Conservation (phyloP, 2,329 filamentous ascomycete genomes). For the Trichoderma sp. region DNA sequence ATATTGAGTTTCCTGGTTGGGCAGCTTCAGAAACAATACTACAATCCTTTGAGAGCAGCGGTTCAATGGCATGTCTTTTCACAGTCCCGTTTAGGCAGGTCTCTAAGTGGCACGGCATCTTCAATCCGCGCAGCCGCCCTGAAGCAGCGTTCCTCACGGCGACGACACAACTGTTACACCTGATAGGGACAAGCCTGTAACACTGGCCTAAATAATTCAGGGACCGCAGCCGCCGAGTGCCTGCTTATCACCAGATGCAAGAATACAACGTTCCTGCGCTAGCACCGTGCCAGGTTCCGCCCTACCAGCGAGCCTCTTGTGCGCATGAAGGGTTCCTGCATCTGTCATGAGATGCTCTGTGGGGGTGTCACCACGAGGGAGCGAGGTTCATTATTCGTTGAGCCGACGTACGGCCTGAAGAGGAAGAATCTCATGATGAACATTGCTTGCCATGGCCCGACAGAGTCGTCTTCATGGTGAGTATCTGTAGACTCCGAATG, state of each 20-base stretch:
- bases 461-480: too few species aligned
- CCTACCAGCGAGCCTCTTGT: background rate
- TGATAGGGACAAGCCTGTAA: slow-evolving; percentile 7
- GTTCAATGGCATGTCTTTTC: background rate
- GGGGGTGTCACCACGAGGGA: too few species aligned
- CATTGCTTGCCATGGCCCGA: too few species aligned
- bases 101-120: background rate
- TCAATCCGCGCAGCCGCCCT: slow-evolving; percentile 3
- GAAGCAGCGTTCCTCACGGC: background rate
- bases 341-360: background rate
- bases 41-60: background rate
- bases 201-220: background rate
- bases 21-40: slow-evolving; percentile 14
- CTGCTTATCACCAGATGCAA: slow-evolving; percentile 1
- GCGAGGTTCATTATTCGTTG: too few species aligned
- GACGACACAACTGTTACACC: background rate
- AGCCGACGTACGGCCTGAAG: too few species aligned
- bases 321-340: background rate
- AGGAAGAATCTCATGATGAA: too few species aligned
- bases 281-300: slow-evolving; percentile 3
- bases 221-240: background rate
- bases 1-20: background rate
- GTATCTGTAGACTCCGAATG: too few species aligned
- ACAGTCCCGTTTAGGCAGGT: slow-evolving; percentile 19
- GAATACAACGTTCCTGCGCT: slow-evolving; percentile 25